phyloP scores from a whole-genome alignment of 2,329 filamentous ascomycete genomes.

The Xylaria digitata region DNA sequence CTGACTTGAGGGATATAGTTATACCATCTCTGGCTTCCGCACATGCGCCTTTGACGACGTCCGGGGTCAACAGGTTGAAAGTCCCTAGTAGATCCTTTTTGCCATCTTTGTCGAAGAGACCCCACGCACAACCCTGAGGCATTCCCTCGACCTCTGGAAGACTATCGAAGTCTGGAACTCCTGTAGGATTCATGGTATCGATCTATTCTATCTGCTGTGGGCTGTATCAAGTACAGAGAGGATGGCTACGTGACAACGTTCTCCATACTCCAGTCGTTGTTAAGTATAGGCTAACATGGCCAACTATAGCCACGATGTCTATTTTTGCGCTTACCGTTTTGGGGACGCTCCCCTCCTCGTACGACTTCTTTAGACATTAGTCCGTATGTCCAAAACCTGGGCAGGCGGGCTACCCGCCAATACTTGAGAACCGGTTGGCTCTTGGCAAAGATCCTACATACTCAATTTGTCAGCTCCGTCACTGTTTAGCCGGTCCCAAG shows the following conservation, averaged over 20 bases:
- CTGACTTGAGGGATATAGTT: constrained; percentile 65
- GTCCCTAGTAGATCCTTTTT: constrained; percentile 63
- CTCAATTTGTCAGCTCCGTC: background rate
- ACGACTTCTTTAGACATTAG: background rate
- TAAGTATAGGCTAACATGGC: background rate
- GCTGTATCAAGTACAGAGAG: background rate
- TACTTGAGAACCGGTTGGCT: background rate
- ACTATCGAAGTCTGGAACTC: constrained; percentile 58
- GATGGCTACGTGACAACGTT: background rate
- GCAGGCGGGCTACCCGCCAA: constrained; percentile 11
- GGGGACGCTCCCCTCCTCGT: constrained; percentile 18
- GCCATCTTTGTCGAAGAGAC: constrained; percentile 62
- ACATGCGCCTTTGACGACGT: constrained; percentile 56
- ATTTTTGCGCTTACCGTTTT: constrained; percentile 16
- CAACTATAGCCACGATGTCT: background rate
- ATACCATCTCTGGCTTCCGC: constrained; percentile 60
- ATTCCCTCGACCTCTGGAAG: constrained; percentile 57
- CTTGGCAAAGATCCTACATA: constrained; percentile 7
- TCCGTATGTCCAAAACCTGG: too few relatives aligned
- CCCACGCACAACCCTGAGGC: constrained; percentile 64
- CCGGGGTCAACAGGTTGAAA: constrained; percentile 63
- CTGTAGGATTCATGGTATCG: constrained; percentile 39
- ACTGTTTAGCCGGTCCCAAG: background rate
- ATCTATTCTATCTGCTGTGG: background rate
- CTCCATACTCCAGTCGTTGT: background rate